Percentiles rank a stretch among this genome's conserved stretches.
These are phyloP conservation scores for Yamadazyma triangularis DNA, from an alignment of 1,139 yeast genomes.

Conservation along the genomic window DNA sequence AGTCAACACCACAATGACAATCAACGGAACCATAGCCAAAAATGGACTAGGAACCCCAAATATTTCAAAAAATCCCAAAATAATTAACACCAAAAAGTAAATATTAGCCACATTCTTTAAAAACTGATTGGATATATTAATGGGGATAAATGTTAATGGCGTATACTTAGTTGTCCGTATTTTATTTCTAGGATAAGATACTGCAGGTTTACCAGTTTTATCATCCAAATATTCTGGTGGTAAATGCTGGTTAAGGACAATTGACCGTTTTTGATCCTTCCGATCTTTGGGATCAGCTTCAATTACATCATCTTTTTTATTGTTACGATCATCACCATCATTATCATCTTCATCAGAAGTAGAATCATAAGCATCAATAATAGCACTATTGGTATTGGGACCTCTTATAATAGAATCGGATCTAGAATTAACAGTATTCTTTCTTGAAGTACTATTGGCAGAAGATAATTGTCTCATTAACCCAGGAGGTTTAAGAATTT, in stretches of 20 bases:
- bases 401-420: constrained; percentile 12
- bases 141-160: constrained; percentile 51
- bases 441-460: constrained; percentile 3
- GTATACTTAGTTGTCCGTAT: constrained; percentile 60
- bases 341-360: constrained; percentile 22
- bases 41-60: constrained; percentile 58
- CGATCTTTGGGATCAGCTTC: constrained; percentile 36
- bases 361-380: constrained; percentile 20
- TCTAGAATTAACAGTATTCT: constrained; percentile 8
- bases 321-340: constrained; percentile 18
- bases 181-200: constrained; percentile 47
- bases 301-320: constrained; percentile 1
- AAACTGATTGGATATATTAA: constrained; percentile 48
- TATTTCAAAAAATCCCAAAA: constrained; percentile 49
- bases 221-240: constrained; percentile 60
- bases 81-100: constrained; percentile 47
- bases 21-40: constrained; percentile 54
- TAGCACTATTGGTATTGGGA: constrained; percentile 15
- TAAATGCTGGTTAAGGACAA: constrained; percentile 65
- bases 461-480: constrained; percentile 10
- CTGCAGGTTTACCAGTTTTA: constrained; percentile 26
- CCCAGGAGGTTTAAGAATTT: constrained; percentile 19
- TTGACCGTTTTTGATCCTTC: constrained; percentile 43
- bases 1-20: constrained; percentile 52
- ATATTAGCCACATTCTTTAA: constrained; percentile 50